Conservation (phyloP, 2,329 filamentous ascomycete species). For the Fusarium sp. region DNA sequence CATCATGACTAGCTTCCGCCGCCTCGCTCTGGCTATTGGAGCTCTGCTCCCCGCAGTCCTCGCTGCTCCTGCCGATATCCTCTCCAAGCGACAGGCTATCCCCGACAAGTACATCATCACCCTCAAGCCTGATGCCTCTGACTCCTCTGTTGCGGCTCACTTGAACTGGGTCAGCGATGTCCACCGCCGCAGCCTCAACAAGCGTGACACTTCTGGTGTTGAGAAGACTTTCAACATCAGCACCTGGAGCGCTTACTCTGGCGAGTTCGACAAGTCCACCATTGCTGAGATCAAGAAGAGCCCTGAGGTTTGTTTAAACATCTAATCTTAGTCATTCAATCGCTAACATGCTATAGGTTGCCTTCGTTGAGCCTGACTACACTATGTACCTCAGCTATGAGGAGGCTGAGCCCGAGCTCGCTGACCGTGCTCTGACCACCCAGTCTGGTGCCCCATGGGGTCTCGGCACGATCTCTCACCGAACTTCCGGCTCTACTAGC, state of each 20-base stretch:
- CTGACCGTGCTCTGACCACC: slow-evolving; percentile 38
- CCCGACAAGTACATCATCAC: slow-evolving; percentile 65
- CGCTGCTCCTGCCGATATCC: slow-evolving; percentile 29
- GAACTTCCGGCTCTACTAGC: slow-evolving; percentile 31
- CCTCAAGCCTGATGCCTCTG: slow-evolving; percentile 61
- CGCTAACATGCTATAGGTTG: slow-evolving; percentile 25
- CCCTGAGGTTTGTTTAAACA: slow-evolving; percentile 49
- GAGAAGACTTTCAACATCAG: slow-evolving; percentile 44
- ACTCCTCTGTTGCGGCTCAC: slow-evolving; percentile 57
- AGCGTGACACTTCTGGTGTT: slow-evolving; percentile 53
- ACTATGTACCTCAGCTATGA: slow-evolving; percentile 24
- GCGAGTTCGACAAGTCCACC: slow-evolving; percentile 53
- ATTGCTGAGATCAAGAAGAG: slow-evolving; percentile 52
- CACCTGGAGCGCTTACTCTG: slow-evolving; percentile 53
- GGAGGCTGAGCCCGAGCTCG: slow-evolving; percentile 24
- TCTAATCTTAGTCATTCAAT: background rate
- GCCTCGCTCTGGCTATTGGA: slow-evolving; percentile 45
- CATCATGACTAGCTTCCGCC: slow-evolving; percentile 45
- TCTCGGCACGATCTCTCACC: slow-evolving; percentile 42
- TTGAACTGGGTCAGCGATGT: slow-evolving; percentile 59
- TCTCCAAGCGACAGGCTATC: slow-evolving; percentile 9
- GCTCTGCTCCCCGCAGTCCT: slow-evolving; percentile 47
- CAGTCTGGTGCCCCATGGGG: slow-evolving; percentile 39
- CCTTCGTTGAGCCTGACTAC: slow-evolving; percentile 40
- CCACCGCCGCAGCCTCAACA: slow-evolving; percentile 61